Conservation (phyloP, 805 yeast genomes). For the Debaryomyces maramus region DNA sequence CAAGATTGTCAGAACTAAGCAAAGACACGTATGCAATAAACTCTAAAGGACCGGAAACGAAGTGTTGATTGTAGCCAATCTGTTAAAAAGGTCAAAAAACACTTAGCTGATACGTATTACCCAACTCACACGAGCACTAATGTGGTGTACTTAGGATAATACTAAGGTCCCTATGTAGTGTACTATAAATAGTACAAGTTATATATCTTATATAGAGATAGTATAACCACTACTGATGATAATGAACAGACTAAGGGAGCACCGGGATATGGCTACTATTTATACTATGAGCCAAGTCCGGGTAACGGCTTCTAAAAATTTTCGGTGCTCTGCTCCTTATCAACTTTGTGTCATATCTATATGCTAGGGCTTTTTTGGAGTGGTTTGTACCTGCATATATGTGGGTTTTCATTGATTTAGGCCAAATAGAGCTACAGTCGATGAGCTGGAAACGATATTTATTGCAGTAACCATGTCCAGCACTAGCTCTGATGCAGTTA, state of each 20-base stretch:
- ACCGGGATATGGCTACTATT: slow-evolving; percentile 25
- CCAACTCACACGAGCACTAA: slow-evolving; percentile 44
- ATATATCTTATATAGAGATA: slow-evolving; percentile 65
- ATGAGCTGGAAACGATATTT: not conserved
- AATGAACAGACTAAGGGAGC: slow-evolving; percentile 32
- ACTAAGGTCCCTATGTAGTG: slow-evolving; percentile 44
- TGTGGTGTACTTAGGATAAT: slow-evolving; percentile 40
- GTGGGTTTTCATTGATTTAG: not conserved
- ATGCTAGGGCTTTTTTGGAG: slow-evolving; percentile 1
- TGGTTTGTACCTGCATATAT: slow-evolving; percentile 6
- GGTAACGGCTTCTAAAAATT: slow-evolving; percentile 8
- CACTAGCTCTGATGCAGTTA: not conserved
- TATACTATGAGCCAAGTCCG: slow-evolving; percentile 22
- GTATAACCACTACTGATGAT: slow-evolving; percentile 84
- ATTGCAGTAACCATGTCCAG: slow-evolving; percentile 1
- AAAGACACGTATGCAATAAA: slow-evolving; percentile 30
- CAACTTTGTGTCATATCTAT: not conserved
- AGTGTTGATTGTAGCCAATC: slow-evolving; percentile 68
- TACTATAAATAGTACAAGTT: slow-evolving; percentile 41
- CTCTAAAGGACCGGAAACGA: slow-evolving; percentile 80
- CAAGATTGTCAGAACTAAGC: slow-evolving; percentile 32
- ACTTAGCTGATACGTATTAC: slow-evolving; percentile 61
- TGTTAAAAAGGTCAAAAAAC: slow-evolving; percentile 71
- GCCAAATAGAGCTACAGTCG: not conserved
- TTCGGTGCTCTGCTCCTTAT: slow-evolving; percentile 1